phyloP scores from a whole-genome alignment of 139 green algal species.

The Tetradesmus obliquus region DNA sequence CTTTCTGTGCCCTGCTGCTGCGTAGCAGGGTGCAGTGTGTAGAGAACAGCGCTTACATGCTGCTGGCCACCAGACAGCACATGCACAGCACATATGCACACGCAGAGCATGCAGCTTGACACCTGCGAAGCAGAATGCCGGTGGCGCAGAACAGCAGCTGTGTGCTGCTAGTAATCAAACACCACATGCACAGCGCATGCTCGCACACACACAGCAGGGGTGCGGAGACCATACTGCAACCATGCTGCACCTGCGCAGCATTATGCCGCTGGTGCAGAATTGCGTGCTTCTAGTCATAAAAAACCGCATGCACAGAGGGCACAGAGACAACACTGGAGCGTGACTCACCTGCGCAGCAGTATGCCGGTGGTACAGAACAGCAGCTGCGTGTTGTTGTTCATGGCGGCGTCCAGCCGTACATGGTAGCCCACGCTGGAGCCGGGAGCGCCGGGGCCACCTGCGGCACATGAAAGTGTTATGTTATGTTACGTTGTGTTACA shows the following conservation, averaged over 20 bases:
- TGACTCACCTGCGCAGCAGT: constrained; percentile 30
- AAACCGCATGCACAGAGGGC: no score
- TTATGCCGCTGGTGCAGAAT: no score
- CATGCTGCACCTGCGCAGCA: no score
- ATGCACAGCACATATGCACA: background rate
- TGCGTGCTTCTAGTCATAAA: no score
- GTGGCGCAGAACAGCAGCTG: constrained; percentile 95
- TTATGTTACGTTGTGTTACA: no score
- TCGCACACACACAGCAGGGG: background rate
- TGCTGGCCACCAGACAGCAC: no score
- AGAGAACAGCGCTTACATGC: no score
- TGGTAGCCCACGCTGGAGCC: constrained; percentile 85
- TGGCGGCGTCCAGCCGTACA: constrained; percentile 88
- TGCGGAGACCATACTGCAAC: no score
- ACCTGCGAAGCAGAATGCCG: constrained; percentile 55
- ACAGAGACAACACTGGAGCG: background rate
- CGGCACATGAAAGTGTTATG: background rate
- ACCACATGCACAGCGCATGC: no score
- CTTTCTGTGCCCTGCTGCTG: no score
- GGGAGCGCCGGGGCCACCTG: constrained; percentile 17
- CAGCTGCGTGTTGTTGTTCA: constrained; percentile 80
- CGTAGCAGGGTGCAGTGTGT: no score
- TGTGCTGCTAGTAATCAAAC: constrained; percentile 58
- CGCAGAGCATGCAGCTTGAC: background rate
- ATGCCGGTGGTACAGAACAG: constrained; percentile 93